phyloP scores from a whole-genome alignment of 306 rosid species.

The Casuarina glauca region DNA sequence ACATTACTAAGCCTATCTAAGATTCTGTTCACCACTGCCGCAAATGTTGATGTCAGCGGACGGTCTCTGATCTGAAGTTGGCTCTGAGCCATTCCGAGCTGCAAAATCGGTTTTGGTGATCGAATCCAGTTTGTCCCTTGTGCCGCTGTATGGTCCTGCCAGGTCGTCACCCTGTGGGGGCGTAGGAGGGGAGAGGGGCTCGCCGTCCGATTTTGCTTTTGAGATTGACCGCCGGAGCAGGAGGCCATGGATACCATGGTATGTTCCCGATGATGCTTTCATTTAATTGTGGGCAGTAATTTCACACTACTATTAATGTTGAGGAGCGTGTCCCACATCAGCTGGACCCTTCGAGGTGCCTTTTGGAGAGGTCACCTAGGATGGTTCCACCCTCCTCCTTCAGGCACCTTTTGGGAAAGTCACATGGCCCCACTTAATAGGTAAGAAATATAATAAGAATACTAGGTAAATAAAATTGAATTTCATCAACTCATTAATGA shows the following conservation, averaged over 20 bases:
- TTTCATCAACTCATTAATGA: too few species aligned
- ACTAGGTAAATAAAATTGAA: too few species aligned
- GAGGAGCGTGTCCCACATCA: too few species aligned
- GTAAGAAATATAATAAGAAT: too few species aligned
- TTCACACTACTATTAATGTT: too few species aligned
- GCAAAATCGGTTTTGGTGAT: constrained; percentile 34
- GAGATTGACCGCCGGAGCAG: constrained; percentile 47
- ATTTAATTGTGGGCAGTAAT: constrained; percentile 29
- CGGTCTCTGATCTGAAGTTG: constrained; percentile 50
- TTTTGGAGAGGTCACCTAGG: too few species aligned
- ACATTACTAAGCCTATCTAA: constrained; percentile 6
- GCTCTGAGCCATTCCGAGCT: constrained; percentile 53
- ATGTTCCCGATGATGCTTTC: constrained; percentile 53
- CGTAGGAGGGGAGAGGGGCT: constrained; percentile 11
- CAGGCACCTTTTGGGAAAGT: too few species aligned
- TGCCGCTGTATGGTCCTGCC: constrained; percentile 38
- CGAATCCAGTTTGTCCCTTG: constrained; percentile 35
- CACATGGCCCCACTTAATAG: too few species aligned
- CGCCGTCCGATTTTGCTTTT: constrained; percentile 46
- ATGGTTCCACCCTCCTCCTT: too few species aligned
- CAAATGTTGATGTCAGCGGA: constrained; percentile 75
- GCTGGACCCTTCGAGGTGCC: too few species aligned
- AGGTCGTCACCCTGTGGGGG: constrained; percentile 36
- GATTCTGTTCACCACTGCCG: constrained; percentile 48
- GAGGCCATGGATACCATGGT: constrained; percentile 36